These are phyloP conservation scores for Russula sp. DNA, from an alignment of 768 basidiomycete species.

Conservation along the genomic window DNA sequence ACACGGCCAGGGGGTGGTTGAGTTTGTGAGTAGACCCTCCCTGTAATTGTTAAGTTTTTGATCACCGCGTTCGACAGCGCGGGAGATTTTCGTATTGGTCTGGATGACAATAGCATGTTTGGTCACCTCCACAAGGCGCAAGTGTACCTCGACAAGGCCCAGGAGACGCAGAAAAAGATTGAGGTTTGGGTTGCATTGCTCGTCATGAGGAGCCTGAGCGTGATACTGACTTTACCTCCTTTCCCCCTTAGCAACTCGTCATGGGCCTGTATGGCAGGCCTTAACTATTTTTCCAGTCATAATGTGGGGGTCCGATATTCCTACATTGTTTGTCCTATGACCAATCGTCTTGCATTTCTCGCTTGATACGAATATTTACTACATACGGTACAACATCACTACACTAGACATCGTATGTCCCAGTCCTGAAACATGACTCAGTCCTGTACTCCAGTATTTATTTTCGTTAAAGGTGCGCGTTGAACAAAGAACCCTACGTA, in stretches of 20 bases:
- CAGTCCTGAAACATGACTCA: background rate
- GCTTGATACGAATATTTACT: too few relatives aligned
- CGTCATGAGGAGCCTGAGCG: background rate
- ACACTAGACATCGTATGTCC: too few relatives aligned
- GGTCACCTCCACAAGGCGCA: background rate
- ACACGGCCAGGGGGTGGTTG: constrained; percentile 1
- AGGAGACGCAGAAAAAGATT: background rate
- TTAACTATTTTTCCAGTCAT: background rate
- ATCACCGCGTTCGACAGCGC: background rate
- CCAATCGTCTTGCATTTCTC: too few relatives aligned
- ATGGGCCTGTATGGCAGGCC: background rate
- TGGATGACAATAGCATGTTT: background rate
- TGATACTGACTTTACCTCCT: background rate
- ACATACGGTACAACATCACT: too few relatives aligned
- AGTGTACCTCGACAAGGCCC: constrained; percentile 4
- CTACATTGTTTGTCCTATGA: too few relatives aligned
- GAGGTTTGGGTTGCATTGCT: background rate
- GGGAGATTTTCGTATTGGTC: background rate
- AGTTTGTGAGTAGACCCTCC: background rate
- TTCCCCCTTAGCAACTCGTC: background rate
- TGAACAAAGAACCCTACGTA: too few relatives aligned
- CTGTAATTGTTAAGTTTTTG: background rate
- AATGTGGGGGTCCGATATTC: too few relatives aligned
- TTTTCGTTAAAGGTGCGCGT: too few relatives aligned
- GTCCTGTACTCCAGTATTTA: background rate